phyloP scores from a whole-genome alignment of 73 alveolate species.

The Loxodes magnus region DNA sequence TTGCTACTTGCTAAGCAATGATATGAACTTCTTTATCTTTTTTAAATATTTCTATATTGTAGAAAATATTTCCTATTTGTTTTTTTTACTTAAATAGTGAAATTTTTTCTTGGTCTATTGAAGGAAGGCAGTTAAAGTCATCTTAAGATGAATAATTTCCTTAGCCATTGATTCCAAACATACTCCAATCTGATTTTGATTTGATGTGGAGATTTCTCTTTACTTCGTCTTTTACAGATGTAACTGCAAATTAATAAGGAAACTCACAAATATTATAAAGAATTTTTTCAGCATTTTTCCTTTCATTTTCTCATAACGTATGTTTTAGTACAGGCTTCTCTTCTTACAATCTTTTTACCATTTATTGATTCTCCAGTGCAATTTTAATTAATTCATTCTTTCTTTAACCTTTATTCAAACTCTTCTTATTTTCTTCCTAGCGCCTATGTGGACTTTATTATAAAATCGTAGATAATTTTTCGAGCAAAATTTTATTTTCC shows the following conservation, averaged over 20 bases:
- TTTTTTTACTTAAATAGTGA: conserved; percentile 36
- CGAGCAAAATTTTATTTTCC: conserved; percentile 43
- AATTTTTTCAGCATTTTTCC: conserved; percentile 13
- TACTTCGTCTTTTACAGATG: not conserved
- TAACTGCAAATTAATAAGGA: conserved; percentile 16
- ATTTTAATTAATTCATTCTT: conserved; percentile 26
- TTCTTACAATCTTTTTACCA: conserved; percentile 35
- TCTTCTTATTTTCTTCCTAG: conserved; percentile 7
- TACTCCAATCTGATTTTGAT: not conserved
- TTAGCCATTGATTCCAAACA: not conserved
- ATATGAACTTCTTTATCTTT: conserved; percentile 29
- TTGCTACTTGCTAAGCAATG: conserved; percentile 51
- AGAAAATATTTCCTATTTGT: conserved; percentile 33
- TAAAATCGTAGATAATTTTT: conserved; percentile 41
- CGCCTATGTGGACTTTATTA: not conserved
- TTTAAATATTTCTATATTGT: conserved; percentile 39
- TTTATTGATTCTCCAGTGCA: conserved; percentile 35
- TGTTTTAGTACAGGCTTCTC: conserved; percentile 24
- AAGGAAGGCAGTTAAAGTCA: conserved; percentile 1
- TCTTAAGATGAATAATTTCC: too few species aligned
- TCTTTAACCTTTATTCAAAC: conserved; percentile 22
- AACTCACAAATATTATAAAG: conserved; percentile 32
- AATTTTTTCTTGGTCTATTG: not conserved
- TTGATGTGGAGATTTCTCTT: not conserved
- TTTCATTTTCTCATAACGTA: conserved; percentile 36